These are phyloP conservation scores for Hypoxylon rickii DNA, from an alignment of 495 filamentous ascomycete genomes.

Conservation along the genomic window DNA sequence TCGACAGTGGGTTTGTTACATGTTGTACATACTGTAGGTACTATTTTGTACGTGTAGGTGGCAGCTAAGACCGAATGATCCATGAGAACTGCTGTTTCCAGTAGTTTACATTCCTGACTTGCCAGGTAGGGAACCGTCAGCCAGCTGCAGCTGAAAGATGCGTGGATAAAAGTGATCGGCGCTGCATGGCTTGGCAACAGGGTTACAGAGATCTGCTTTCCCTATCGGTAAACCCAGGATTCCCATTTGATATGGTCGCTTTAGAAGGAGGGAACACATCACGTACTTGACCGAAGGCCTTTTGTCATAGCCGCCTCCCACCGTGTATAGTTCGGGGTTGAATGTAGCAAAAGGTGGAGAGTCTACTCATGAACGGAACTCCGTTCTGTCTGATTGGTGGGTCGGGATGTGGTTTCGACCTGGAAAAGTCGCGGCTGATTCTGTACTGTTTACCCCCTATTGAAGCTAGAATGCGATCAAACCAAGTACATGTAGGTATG, in stretches of 20 bases:
- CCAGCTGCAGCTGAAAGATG: slow-evolving; percentile 23
- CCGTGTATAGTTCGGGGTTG: no score
- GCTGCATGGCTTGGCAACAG: slow-evolving; percentile 31
- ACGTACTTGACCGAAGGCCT: background rate
- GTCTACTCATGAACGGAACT: background rate
- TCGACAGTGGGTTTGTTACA: slow-evolving; percentile 15
- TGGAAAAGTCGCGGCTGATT: background rate
- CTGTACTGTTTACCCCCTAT: background rate
- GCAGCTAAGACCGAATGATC: no score
- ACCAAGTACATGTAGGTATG: background rate
- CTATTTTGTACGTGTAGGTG: slow-evolving; percentile 4
- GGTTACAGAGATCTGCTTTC: slow-evolving; percentile 32
- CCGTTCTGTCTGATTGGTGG: background rate
- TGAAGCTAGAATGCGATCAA: background rate
- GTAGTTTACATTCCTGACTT: background rate
- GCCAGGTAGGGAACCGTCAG: no score
- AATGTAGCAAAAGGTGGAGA: background rate
- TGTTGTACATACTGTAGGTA: background rate
- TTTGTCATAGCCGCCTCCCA: slow-evolving; percentile 6
- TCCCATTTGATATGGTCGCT: slow-evolving; percentile 19
- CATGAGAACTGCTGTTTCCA: slow-evolving; percentile 4
- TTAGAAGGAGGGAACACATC: no score
- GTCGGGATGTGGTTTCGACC: background rate
- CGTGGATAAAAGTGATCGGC: slow-evolving; percentile 32
- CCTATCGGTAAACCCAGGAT: slow-evolving; percentile 31